phyloP scores from a whole-genome alignment of 2,329 filamentous ascomycete species.

The Ceratocystis cacaofunesta region DNA sequence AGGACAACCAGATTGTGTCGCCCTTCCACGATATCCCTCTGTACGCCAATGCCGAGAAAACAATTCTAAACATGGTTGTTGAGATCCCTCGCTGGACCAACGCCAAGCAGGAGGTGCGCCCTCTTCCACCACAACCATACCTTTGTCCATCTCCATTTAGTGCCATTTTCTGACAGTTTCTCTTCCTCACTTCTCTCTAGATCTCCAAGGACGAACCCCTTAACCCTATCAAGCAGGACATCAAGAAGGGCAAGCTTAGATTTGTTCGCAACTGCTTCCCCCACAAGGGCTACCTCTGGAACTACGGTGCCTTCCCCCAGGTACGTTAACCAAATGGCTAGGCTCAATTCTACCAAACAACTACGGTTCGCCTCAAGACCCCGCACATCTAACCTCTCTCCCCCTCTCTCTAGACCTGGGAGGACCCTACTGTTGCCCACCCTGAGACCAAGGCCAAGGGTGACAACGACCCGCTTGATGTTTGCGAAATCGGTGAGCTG shows the following conservation, averaged over 20 bases:
- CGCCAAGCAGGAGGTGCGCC: constrained; percentile 89
- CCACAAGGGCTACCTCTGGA: constrained; percentile 99
- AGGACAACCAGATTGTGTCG: constrained; percentile 85
- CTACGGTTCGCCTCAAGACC: neutral
- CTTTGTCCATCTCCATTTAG: neutral
- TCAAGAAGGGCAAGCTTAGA: constrained; percentile 99
- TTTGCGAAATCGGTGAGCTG: constrained; percentile 98
- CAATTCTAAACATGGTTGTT: constrained; percentile 95
- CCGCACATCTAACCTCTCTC: neutral
- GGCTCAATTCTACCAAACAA: neutral
- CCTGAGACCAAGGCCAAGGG: constrained; percentile 99
- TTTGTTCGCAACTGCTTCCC: constrained; percentile 99
- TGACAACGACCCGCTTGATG: constrained; percentile 97
- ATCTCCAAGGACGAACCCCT: constrained; percentile 98
- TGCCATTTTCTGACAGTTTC: neutral
- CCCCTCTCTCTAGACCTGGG: constrained; percentile 61
- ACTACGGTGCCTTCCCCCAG: constrained; percentile 99
- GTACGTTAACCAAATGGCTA: constrained; percentile 34
- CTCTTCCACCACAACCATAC: constrained; percentile 9
- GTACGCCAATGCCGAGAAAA: constrained; percentile 92
- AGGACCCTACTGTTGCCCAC: constrained; percentile 91
- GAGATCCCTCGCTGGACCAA: constrained; percentile 99
- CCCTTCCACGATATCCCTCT: constrained; percentile 98
- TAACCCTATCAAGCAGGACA: constrained; percentile 98
- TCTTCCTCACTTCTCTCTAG: constrained; percentile 30